Base-by-base conservation (phyloP, 208 protist genomes). In the Leishmania arabica region DNA sequence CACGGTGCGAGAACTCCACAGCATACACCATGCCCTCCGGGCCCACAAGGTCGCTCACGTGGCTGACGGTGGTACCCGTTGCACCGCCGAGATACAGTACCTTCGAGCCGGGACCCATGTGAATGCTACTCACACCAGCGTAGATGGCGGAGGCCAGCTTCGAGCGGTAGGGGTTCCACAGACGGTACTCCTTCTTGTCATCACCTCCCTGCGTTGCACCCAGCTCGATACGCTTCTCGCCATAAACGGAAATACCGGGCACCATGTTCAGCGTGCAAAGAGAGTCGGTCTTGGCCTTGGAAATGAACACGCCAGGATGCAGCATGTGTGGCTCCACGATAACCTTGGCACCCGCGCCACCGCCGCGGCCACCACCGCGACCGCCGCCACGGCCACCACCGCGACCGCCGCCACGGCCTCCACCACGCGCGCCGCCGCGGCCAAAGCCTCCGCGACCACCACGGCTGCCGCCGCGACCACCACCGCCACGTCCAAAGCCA, bases 131-230 rank as follows among this genome's bases (percentile, higher is more conserved):
- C 37, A 99, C 94, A 90, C 99, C 99, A 79, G 96, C 95, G 72
- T 99, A 94, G 79, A 99, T 98, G 72, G 99, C 99, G 27, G 99
- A 98, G 42, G 98, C 99, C 45, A 99, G 90, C 96, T 99, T 99
- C 27, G 99, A 99, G 75, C 99, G 91, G 97, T 99, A 99, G 24
- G 99, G 99, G 90, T 99, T 99, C 99, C 99, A 99, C 51, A 99
- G 96, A 83, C 99, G 98, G 93, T 99, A 99, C 94, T 99, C 99
- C 80, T 99, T 98, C 90, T 99, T 99, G 60, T 99, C 95, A 68
- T 97, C 97, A 42, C 93, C 91, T 80, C 87, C 87, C 76, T 95
- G 89, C 49, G 91, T 89, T 27, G 89, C 88, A n/a, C 91, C 93
- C 78, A 93, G 87, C 80, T 95, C 89, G 75, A 99, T 98, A 65